A percentile compares a stretch with the other conserved stretches of the same genome.
phyloP scores from a whole-genome alignment of 2,329 filamentous ascomycete species.

The Sclerotinia spermophila region DNA sequence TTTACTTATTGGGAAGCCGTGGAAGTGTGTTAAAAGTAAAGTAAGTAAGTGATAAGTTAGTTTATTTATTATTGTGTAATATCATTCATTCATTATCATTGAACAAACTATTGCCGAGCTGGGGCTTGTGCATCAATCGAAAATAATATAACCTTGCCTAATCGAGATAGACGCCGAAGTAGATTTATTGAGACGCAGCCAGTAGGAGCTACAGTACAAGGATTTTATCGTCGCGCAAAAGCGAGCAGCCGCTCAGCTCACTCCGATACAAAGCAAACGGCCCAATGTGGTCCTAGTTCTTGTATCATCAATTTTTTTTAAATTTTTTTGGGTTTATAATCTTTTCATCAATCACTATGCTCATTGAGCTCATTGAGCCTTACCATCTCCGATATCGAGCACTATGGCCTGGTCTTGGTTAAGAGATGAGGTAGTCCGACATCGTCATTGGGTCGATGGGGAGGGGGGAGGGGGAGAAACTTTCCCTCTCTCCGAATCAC shows the following conservation, averaged over 20 bases:
- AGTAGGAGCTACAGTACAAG: conserved; percentile 31
- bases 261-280: conserved; percentile 1
- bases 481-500: neutral
- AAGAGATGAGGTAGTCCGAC: neutral
- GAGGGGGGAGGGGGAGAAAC: neutral
- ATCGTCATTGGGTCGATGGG: neutral
- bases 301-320: neutral
- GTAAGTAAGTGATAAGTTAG: neutral
- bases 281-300: neutral
- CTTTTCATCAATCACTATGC: neutral
- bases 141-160: conserved; percentile 31
- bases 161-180: conserved; percentile 37
- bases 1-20: neutral
- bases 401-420: neutral
- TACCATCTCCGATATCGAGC: neutral
- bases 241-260: conserved; percentile 33
- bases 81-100: neutral
- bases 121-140: conserved; percentile 21
- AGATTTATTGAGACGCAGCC: conserved; percentile 28
- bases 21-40: neutral
- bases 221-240: conserved; percentile 27
- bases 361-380: neutral
- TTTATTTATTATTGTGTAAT: neutral
- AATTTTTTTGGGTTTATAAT: too few relatives aligned
- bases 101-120: conserved; percentile 14